Conservation (phyloP, 768 basidiomycete genomes). For the Lepiota venenata region DNA sequence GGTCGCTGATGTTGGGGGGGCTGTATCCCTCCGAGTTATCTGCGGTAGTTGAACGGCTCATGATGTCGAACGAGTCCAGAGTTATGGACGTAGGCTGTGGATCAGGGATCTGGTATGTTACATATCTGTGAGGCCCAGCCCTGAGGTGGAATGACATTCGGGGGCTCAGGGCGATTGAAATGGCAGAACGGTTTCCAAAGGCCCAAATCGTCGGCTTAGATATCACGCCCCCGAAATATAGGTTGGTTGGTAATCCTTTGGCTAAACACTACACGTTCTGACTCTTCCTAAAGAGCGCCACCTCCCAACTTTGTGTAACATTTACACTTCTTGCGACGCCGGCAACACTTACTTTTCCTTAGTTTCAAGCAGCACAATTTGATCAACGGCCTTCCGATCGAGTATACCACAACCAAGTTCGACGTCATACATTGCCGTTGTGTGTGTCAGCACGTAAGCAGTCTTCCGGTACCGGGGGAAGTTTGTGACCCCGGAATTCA, state of each 20-base stretch:
- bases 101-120: conserved; percentile 25
- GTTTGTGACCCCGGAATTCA: background rate
- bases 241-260: conserved; percentile 16
- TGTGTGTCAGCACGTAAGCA: conserved; percentile 22
- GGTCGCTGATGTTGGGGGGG: conserved; percentile 21
- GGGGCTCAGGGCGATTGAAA: conserved; percentile 21
- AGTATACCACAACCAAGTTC: conserved; percentile 15
- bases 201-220: conserved; percentile 24
- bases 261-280: background rate
- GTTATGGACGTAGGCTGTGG: conserved; percentile 27
- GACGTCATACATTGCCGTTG: conserved; percentile 25
- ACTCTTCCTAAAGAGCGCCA: background rate
- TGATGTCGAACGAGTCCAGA: conserved; percentile 11
- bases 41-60: conserved; percentile 13
- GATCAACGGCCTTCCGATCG: conserved; percentile 15
- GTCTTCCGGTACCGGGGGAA: no score
- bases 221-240: conserved; percentile 14
- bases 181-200: conserved; percentile 21
- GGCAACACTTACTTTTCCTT: background rate
- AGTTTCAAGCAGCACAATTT: conserved; percentile 24
- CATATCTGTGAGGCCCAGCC: background rate
- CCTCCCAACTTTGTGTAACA: conserved; percentile 5
- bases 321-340: background rate
- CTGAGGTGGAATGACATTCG: background rate
- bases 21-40: conserved; percentile 19